Base-by-base conservation (phyloP, 208 protist species). In the Trypanosoma vivax region DNA sequence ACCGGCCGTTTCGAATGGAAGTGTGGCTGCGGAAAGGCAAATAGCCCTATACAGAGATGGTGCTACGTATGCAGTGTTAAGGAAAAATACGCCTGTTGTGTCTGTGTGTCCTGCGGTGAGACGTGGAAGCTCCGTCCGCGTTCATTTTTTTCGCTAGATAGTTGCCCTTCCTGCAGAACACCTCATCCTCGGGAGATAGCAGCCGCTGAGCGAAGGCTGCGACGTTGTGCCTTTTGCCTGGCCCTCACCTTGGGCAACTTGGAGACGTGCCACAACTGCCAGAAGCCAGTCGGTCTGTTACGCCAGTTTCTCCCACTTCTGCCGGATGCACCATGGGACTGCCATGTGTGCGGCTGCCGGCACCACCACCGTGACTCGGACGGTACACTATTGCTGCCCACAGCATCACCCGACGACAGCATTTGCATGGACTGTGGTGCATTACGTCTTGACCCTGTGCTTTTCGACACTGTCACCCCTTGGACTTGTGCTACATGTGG, bases 1-100 rank as follows among this genome's bases (percentile, higher is more conserved):
- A 50, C 42, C 5, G 34, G 56, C 19, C 33, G 27, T 49, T 88
- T 88, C 50, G 65, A 61, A 24, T 92, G 83, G 83, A 21, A 31
- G 2, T 92, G 83, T 68, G 77, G 79, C 13, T 92, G 83, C 33
- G 83, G 83, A 0, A 68, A 65, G 16, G 11, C 5, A 5, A 88
- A 88, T 37, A 41, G 47, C 23, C 68, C 79, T 7, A 13, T 69
- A 14, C 65, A 70, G 27, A 33, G 58, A 0, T 73, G 79, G 65
- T 92, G 83, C 73, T 48, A 59, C 39, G 47, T 34, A 7, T 92
- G 83, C 41, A 81, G 78, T 9, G 35, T 50, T 33, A 7, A 29
- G 47, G 21, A 40, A 18, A 37, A 46, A 2, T 40, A 47, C 50
- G 47, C 52, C 14, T 19, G 29, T 49, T 35, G 56, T 61, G 31